Evolutionary conservation across 768 basidiomycete genomes (phyloP), one percentile per base, ranked within the genome.

Genomic region (Lyophyllum shimeji): DNA sequence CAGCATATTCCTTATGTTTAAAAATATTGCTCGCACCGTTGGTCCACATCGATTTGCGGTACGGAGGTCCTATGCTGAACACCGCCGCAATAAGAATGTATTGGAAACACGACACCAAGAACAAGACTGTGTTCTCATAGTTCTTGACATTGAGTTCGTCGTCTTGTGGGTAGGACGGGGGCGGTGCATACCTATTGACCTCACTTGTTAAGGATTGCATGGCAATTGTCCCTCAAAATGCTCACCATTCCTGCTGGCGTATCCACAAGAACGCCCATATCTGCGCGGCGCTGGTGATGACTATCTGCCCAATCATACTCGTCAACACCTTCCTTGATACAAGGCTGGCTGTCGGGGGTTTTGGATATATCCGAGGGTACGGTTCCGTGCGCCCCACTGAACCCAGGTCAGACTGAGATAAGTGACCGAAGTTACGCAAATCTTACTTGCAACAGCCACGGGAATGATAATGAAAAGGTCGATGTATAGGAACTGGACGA

Each of bases 381-480:
- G 97, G 94, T 44, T 93, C 78, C 6, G 97, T 98, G 33, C 96
- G 84, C 1, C 94, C 95, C 96, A 99, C 95, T 98, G 67, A 40
- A 37, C n/a, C 55, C 31, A 47, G 57, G 46, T 64, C 43, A 57
- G 51, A 46, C 37, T 31, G 40, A 46, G 21, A 7, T 46, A 15
- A 58, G 44, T 51, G 7, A 45, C 20, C 49, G 57, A 24, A 31
- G 20, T 52, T 40, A 21, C 25, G 59, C 15, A 43, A 25, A 21
- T 70, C 95, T 74, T 69, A 98, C 95, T 99, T 42, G 95, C 87
- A 56, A 99, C 88, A 39, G 97, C 97, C 46, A 98, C 82, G 1
- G 97, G 97, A 46, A 98, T 93, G 66, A 98, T 99, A 72, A 99
- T 92, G 72, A 96, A 94, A 33, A 99, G 79, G 71, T 99, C 97